phyloP scores from a whole-genome alignment of 2,329 filamentous ascomycete species.

The Setomelanomma holmii region DNA sequence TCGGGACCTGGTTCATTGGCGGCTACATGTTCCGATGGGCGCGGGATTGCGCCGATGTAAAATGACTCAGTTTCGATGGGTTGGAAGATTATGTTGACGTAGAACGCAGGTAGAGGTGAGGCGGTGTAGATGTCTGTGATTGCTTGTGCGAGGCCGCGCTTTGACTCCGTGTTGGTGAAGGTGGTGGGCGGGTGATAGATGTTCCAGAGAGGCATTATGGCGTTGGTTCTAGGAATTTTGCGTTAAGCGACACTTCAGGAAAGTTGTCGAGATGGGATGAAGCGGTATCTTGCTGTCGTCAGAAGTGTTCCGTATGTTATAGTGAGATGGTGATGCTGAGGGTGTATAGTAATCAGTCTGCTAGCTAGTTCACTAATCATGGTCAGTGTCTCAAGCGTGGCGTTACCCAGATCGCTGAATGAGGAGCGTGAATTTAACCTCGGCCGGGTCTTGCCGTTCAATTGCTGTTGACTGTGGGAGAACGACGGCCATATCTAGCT shows the following conservation, averaged over 20 bases:
- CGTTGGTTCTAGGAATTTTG: too few relatives aligned
- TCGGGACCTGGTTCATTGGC: slow-evolving; percentile 15
- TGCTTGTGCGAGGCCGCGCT: slow-evolving; percentile 40
- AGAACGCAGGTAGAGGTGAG: slow-evolving; percentile 52
- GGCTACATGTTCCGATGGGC: slow-evolving; percentile 13
- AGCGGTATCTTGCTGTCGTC: too few relatives aligned
- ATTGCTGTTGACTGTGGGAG: too few relatives aligned
- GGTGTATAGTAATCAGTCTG: slow-evolving; percentile 2
- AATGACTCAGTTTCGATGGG: slow-evolving; percentile 28
- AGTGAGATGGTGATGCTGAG: background rate
- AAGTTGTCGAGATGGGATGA: background rate
- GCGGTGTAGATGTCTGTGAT: slow-evolving; percentile 52
- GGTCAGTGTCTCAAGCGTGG: too few relatives aligned
- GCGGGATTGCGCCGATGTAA: slow-evolving; percentile 42
- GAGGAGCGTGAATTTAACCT: too few relatives aligned
- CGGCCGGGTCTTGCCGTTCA: too few relatives aligned
- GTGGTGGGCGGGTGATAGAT: slow-evolving; percentile 50
- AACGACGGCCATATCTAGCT: too few relatives aligned
- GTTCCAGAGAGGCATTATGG: slow-evolving; percentile 54
- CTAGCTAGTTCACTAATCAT: slow-evolving; percentile 13
- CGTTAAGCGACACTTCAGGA: too few relatives aligned
- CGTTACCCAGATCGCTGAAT: too few relatives aligned
- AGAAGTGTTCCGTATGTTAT: too few relatives aligned
- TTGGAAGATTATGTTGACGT: slow-evolving; percentile 54
- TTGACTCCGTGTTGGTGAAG: slow-evolving; percentile 40